A percentile compares a stretch with the other conserved stretches of the same genome.
phyloP scores from a whole-genome alignment of 1,139 yeast species.

The Blastobotrys petasosporus region DNA sequence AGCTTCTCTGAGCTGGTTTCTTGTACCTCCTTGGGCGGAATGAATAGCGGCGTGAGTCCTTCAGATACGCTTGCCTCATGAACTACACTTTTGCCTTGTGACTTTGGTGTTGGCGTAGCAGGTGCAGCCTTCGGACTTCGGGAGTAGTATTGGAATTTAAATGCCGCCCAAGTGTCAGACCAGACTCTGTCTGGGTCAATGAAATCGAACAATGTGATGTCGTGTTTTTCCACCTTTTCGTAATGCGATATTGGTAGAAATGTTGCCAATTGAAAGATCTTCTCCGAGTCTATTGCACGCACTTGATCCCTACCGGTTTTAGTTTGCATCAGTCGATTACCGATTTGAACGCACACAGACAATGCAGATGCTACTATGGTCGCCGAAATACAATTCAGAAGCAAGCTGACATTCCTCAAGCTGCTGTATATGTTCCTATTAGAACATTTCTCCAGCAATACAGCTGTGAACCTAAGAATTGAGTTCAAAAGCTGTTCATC shows the following conservation, averaged over 20 bases:
- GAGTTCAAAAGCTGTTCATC: constrained; percentile 49
- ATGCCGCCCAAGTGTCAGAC: constrained; percentile 24
- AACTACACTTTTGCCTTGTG: background rate
- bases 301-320: constrained; percentile 40
- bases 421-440: constrained; percentile 65
- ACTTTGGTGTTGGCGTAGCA: constrained; percentile 5
- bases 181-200: constrained; percentile 23
- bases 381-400: constrained; percentile 57
- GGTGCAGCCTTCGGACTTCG: constrained; percentile 4
- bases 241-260: constrained; percentile 26
- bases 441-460: constrained; percentile 63
- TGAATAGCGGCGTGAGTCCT: constrained; percentile 25
- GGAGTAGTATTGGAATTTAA: constrained; percentile 29
- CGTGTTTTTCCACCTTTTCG: constrained; percentile 21
- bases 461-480: constrained; percentile 55
- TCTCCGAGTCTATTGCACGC: constrained; percentile 26
- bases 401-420: constrained; percentile 52
- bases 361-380: constrained; percentile 57
- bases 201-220: constrained; percentile 25
- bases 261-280: constrained; percentile 29
- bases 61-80: constrained; percentile 12
- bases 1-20: constrained; percentile 47
- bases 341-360: constrained; percentile 55
- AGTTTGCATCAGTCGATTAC: constrained; percentile 49
- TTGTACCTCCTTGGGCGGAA: constrained; percentile 27